phyloP scores from a whole-genome alignment of 106 monocot species.

The Allium sativum region DNA sequence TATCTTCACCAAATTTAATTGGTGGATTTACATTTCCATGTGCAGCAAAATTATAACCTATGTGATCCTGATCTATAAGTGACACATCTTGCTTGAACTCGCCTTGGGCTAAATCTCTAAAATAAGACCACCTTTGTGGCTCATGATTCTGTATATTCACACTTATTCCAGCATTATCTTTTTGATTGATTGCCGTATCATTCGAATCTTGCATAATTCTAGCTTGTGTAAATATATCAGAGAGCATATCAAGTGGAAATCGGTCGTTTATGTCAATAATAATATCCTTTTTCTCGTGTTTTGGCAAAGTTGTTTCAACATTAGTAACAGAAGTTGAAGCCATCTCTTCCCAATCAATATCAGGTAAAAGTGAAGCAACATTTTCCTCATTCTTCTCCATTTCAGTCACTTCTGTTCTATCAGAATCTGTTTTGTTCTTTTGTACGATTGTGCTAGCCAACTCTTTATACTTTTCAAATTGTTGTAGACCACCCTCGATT shows the following conservation, averaged over 20 bases:
- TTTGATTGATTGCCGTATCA: conserved; percentile 16
- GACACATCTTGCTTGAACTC: conserved; percentile 85
- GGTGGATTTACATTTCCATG: not conserved
- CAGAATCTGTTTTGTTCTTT: conserved; percentile 12
- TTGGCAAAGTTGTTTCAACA: conserved; percentile 19
- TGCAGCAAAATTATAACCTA: conserved; percentile 19
- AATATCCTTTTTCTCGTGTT: conserved; percentile 27
- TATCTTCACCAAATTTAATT: conserved; percentile 37
- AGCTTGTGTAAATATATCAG: conserved; percentile 76
- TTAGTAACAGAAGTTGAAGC: conserved; percentile 17
- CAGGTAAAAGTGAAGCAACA: conserved; percentile 20
- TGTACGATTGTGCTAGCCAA: conserved; percentile 20
- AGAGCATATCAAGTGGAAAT: conserved; percentile 68
- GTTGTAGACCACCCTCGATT: conserved; percentile 28
- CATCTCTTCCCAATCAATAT: conserved; percentile 27
- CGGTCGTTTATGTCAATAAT: conserved; percentile 64
- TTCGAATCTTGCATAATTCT: conserved; percentile 38
- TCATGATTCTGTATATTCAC: conserved; percentile 79
- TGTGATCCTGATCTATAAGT: conserved; percentile 78
- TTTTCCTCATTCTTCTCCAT: conserved; percentile 5
- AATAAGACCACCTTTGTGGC: conserved; percentile 82
- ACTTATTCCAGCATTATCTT: conserved; percentile 60
- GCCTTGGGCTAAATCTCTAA: conserved; percentile 76
- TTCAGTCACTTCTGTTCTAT: conserved; percentile 17
- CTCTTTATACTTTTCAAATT: conserved; percentile 54